A percentile compares a stretch with the other conserved stretches of the same genome.
These are phyloP conservation scores for Coemansia sp. DNA, from an alignment of 192 early-diverging fungal species.

Conservation along the genomic window DNA sequence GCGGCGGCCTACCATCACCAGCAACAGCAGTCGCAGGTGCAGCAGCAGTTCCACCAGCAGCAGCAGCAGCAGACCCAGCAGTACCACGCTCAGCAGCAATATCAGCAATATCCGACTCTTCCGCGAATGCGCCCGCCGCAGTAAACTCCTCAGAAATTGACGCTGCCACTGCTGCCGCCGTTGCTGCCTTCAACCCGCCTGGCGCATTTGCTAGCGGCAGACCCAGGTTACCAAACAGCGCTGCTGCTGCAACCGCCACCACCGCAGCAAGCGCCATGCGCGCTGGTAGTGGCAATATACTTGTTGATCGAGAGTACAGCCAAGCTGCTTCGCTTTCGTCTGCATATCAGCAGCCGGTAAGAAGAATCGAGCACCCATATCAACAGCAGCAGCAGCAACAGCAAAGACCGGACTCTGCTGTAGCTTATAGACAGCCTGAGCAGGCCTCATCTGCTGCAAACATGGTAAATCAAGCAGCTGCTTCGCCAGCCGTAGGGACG, in stretches of 20 bases:
- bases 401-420: neutral
- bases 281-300: too few species aligned
- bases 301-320: too few species aligned
- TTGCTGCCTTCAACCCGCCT: neutral
- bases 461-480: neutral
- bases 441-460: neutral
- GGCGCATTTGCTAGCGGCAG: too few species aligned
- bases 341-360: slow-evolving; percentile 1
- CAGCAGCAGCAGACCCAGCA: slow-evolving; percentile 21
- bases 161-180: neutral
- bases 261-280: too few species aligned
- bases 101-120: slow-evolving; percentile 44
- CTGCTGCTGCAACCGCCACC: too few species aligned
- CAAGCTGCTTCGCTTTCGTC: too few species aligned
- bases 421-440: neutral
- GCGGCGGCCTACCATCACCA: slow-evolving; percentile 35
- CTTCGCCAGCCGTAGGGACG: neutral
- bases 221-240: too few species aligned
- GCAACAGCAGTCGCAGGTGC: slow-evolving; percentile 20
- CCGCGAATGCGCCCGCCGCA: slow-evolving; percentile 50
- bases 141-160: slow-evolving; percentile 11
- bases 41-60: slow-evolving; percentile 11
- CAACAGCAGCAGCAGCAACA: slow-evolving; percentile 21
- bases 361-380: neutral
- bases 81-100: slow-evolving; percentile 34